Percentiles rank a stretch among this genome's conserved stretches.
phyloP scores from a whole-genome alignment of 768 basidiomycete species.

The Psilocybe cubensis region DNA sequence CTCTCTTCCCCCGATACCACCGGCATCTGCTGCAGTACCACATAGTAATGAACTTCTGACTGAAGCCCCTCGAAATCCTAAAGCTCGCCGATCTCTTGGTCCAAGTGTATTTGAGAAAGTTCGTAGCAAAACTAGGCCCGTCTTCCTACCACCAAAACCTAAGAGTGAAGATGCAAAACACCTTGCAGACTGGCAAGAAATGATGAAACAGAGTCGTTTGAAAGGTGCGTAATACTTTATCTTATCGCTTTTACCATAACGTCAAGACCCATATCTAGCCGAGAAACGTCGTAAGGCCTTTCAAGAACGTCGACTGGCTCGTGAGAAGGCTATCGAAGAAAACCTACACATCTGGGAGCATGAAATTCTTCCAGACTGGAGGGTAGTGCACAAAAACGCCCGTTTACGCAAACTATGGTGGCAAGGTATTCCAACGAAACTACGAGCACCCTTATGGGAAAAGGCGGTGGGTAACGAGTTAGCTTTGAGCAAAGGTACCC shows the following conservation, averaged over 20 bases:
- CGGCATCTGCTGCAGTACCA: slow-evolving; percentile 8
- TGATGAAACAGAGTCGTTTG: slow-evolving; percentile 82
- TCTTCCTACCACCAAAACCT: slow-evolving; percentile 83
- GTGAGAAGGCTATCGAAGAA: slow-evolving; percentile 72
- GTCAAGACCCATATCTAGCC: slow-evolving; percentile 41
- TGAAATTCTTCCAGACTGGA: slow-evolving; percentile 84
- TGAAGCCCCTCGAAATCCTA: slow-evolving; percentile 39
- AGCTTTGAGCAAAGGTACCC: slow-evolving; percentile 77
- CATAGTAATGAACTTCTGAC: slow-evolving; percentile 19
- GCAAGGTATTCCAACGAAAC: slow-evolving; percentile 83
- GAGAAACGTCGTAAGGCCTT: slow-evolving; percentile 69
- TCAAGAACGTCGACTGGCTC: slow-evolving; percentile 61
- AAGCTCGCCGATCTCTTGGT: slow-evolving; percentile 56
- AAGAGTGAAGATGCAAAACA: slow-evolving; percentile 82
- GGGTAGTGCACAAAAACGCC: slow-evolving; percentile 66
- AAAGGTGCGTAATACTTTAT: slow-evolving; percentile 57
- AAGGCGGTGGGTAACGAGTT: slow-evolving; percentile 84
- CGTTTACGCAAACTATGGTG: slow-evolving; percentile 80
- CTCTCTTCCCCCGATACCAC: slow-evolving; percentile 18
- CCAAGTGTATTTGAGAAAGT: slow-evolving; percentile 80
- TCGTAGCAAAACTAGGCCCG: slow-evolving; percentile 82
- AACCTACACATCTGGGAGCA: slow-evolving; percentile 78
- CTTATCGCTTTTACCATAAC: neutral
- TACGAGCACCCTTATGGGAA: slow-evolving; percentile 84
- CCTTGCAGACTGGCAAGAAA: slow-evolving; percentile 81